Base-by-base conservation (phyloP, 2,329 filamentous ascomycete species). In the Sclerotinia trifoliorum region DNA sequence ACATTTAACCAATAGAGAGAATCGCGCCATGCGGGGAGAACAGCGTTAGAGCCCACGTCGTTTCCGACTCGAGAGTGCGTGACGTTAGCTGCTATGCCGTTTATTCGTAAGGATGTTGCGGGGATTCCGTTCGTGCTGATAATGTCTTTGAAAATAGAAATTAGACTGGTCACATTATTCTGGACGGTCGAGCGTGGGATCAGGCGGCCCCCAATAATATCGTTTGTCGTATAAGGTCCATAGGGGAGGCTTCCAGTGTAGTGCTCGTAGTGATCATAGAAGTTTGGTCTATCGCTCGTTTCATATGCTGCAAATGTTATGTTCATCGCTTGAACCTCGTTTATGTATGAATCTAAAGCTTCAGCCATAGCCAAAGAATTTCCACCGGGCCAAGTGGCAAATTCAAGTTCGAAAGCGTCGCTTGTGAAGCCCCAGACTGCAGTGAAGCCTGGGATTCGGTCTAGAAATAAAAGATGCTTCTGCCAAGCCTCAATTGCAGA, bases 271-370 rank as follows among this genome's bases (percentile, higher is more conserved):
- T 56, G 54, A 19, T 56, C 54, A 29, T 56, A 56, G 21, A 56
- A 56, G 11, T 7, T 56, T n/a, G 54, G 21, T 32, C 29, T 15
- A 17, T 56, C 54, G 7, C 54, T 56, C 35, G 54, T 56, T 56
- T 56, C 29, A 5, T 56, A 56, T 39, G 54, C 32, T n/a, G 54
- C 54, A 39, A 39, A 56, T 35, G 54, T 56, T 56, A 56, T 24
- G 11, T 56, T 56, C 32, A 56, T 15, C 0, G 29, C 29, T 24
- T 39, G 29, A 10, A 55, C 32, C 26, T 55, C 52, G 8, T 55
- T 19, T 6, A 29, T 21, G 17, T 55, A 55, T 29, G 52, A 32
- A 32, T 26, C 19, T 21, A 55, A n/a, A 8, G 26, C 52, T 32
- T 55, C 26, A 8, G 19, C 19, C 26, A 55, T 32, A 4, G 52